Conservation (phyloP, 2,329 filamentous ascomycete genomes). For the Lecanicillium sp. region DNA sequence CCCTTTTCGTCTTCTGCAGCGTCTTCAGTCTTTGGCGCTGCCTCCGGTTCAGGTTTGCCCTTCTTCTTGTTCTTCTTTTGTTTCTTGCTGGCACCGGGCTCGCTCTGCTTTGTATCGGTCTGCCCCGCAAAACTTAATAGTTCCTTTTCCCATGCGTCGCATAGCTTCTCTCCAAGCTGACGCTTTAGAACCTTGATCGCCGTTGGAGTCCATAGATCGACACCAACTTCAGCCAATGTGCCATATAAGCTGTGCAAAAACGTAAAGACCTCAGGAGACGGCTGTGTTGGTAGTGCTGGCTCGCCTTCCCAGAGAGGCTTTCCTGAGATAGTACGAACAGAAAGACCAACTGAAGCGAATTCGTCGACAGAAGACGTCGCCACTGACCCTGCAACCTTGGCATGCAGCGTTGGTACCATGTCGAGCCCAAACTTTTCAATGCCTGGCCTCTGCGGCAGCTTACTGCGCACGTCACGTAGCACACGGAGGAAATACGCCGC, state of each 20-base stretch:
- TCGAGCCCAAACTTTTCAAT: conserved; percentile 50
- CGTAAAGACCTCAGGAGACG: conserved; percentile 65
- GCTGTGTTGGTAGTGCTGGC: conserved; percentile 68
- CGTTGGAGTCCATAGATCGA: conserved; percentile 72
- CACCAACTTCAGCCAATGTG: conserved; percentile 62
- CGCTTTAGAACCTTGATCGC: conserved; percentile 58
- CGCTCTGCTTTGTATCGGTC: conserved; percentile 9
- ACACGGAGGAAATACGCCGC: conserved; percentile 65
- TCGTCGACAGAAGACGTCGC: conserved; percentile 40
- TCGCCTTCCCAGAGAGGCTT: conserved; percentile 73
- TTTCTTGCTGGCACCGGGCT: conserved; percentile 9
- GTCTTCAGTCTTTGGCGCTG: conserved; percentile 6
- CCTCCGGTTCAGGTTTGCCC: background rate
- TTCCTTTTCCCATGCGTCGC: conserved; percentile 37
- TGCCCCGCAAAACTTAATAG: conserved; percentile 23
- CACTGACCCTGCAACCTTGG: conserved; percentile 48
- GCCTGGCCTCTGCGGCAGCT: conserved; percentile 47
- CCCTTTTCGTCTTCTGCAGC: conserved; percentile 2
- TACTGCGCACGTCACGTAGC: conserved; percentile 63
- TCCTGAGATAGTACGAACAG: conserved; percentile 45
- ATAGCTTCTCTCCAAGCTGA: conserved; percentile 43
- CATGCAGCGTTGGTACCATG: conserved; percentile 58
- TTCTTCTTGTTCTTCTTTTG: conserved; percentile 10
- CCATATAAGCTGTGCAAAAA: conserved; percentile 59
- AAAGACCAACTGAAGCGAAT: conserved; percentile 33